Evolutionary conservation across 2,329 filamentous ascomycete species (phyloP), one percentile per base, ranked within the genome.

Genomic region (Cladosporium sp.): DNA sequence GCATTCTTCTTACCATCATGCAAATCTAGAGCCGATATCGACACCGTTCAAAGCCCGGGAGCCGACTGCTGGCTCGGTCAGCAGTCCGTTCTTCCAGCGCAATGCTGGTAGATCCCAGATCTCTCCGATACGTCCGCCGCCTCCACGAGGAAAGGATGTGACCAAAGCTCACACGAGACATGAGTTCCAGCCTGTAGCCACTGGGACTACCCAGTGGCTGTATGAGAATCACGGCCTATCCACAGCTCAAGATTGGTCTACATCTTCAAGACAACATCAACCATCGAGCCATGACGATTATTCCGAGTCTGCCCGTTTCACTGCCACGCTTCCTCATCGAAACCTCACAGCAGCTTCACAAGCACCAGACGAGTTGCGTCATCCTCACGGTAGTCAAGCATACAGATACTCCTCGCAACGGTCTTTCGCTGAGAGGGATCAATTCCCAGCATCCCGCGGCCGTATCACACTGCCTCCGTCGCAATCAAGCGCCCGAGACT

Each of bases 81-180:
- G 72, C 66, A 77, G 75, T 70, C 73, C 75, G 9, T 75, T 75
- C 62, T 76, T 77, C 62, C 64, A 55, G 20, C 54, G 52, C 15
- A 47, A 28, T 17, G 36, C 5, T 11, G 19, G 9, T n/a, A 45
- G 11, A 14, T 19, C 36, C 22, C 37, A n/a, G 22, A 15, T 38
- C 37, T 25, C 12, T 14, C 28, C 20, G 8, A 55, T 9, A 8
- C 30, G 20, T 28, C 8, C 7, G 3, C 42, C 54, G 6, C 52
- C 25, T 39, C 9, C 28, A 42, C 49, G 25, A 3, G 34, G 22
- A 22, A 25, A 25, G 50, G 22, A 43, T 30, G 14, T 28, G 12
- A 25, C 12, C 19, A 14, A 30, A 20, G 3, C 14, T 2, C 43
- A 30, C 11, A 11, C 15, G 4, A 22, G 28, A 9, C 43, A n/a